A percentile compares a stretch with the other conserved stretches of the same genome.
Evolutionary conservation across 73 alveolate species (phyloP).

Genomic region (Symbiodinium pilosum): DNA sequence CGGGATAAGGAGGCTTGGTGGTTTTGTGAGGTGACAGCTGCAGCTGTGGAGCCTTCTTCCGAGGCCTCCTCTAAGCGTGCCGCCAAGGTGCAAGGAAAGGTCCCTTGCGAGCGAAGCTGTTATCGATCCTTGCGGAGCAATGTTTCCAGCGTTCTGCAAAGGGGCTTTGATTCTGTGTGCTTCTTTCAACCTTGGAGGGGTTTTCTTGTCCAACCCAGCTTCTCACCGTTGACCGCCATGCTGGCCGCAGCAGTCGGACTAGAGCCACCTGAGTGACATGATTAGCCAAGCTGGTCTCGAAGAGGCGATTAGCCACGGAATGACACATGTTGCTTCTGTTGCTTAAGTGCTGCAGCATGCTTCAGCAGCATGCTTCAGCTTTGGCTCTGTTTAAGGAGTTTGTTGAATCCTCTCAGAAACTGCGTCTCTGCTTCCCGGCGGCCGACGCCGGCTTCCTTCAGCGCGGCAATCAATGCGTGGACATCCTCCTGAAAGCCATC

Average conservation of each 20-base stretch:
- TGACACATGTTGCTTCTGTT: too few species aligned
- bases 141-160: too few species aligned
- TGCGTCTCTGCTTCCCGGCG: background rate
- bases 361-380: too few species aligned
- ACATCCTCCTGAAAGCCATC: slow-evolving; percentile 37
- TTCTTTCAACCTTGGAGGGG: background rate
- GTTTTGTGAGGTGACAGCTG: background rate
- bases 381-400: too few species aligned
- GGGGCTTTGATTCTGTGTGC: too few species aligned
- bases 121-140: background rate
- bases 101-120: background rate
- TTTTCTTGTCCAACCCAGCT: background rate
- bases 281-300: too few species aligned
- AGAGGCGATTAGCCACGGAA: too few species aligned
- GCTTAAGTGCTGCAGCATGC: too few species aligned
- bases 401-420: background rate
- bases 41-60: background rate
- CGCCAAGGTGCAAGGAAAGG: background rate
- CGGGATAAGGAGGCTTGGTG: background rate
- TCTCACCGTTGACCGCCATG: background rate
- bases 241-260: background rate
- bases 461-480: slow-evolving; percentile 41
- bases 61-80: background rate
- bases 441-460: slow-evolving; percentile 63
- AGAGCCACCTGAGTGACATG: background rate